A percentile compares a stretch with the other conserved stretches of the same genome.
These are phyloP conservation scores for Alternaria sp. DNA, from an alignment of 2,329 filamentous ascomycete genomes.

Conservation along the genomic window DNA sequence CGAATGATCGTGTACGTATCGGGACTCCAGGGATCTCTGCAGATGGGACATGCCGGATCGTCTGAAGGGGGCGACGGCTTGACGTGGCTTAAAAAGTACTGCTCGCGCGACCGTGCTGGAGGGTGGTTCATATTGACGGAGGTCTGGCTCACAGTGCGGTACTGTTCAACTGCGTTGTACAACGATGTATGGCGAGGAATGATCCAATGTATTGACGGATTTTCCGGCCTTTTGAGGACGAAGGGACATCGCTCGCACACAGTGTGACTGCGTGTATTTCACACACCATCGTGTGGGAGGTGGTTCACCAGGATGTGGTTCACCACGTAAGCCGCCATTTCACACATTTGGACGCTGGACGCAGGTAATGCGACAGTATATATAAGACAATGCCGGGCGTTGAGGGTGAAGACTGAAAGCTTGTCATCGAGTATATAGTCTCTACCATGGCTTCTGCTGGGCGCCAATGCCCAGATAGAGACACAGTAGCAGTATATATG, in stretches of 20 bases:
- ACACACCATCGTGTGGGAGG: background rate
- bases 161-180: background rate
- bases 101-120: background rate
- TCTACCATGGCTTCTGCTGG: background rate
- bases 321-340: background rate
- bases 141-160: background rate
- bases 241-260: background rate
- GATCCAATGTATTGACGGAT: background rate
- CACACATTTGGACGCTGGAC: background rate
- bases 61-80: background rate
- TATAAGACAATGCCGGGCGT: background rate
- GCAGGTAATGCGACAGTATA: background rate
- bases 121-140: background rate
- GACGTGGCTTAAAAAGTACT: background rate
- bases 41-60: background rate
- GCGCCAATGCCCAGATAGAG: background rate
- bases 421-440: background rate
- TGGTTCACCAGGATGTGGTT: background rate
- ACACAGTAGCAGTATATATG: background rate
- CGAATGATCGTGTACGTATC: background rate
- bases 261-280: background rate
- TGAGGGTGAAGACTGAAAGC: background rate
- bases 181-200: background rate
- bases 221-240: background rate
- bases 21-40: background rate